Evolutionary conservation across 148 eudicot species (phyloP).

Genomic region (Amaranthus palmeri): DNA sequence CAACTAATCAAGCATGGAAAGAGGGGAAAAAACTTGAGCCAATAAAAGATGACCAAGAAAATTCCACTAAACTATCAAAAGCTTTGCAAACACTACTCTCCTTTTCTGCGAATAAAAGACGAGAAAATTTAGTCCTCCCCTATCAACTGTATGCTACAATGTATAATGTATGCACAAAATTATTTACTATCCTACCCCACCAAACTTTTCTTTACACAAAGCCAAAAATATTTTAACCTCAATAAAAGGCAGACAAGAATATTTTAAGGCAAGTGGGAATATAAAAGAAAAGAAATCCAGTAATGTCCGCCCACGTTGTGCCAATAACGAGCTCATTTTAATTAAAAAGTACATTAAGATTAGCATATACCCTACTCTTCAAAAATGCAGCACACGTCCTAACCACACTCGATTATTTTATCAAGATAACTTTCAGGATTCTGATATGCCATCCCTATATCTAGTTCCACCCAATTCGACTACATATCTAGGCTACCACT

Average conservation of each 20-base stretch:
- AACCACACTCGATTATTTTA: not conserved
- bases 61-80: too few species aligned
- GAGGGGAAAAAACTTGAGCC: not conserved
- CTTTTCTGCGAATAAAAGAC: too few species aligned
- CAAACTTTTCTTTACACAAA: not conserved
- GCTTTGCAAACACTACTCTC: not conserved
- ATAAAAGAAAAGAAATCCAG: not conserved
- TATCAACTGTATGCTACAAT: not conserved
- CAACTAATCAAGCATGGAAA: not conserved
- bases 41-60: not conserved
- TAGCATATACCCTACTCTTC: not conserved
- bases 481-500: too few species aligned
- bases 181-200: not conserved
- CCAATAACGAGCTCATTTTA: constrained; percentile 3
- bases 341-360: not conserved
- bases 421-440: too few species aligned
- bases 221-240: not conserved
- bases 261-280: constrained; percentile 1
- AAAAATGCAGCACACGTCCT: constrained; percentile 11
- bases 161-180: not conserved
- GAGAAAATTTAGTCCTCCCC: not conserved
- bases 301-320: constrained; percentile 5
- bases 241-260: too few species aligned
- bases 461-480: too few species aligned
- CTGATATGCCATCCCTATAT: too few species aligned